These are phyloP conservation scores for Ophiostoma sp. DNA, from an alignment of 2,329 filamentous ascomycete genomes.

Conservation along the genomic window DNA sequence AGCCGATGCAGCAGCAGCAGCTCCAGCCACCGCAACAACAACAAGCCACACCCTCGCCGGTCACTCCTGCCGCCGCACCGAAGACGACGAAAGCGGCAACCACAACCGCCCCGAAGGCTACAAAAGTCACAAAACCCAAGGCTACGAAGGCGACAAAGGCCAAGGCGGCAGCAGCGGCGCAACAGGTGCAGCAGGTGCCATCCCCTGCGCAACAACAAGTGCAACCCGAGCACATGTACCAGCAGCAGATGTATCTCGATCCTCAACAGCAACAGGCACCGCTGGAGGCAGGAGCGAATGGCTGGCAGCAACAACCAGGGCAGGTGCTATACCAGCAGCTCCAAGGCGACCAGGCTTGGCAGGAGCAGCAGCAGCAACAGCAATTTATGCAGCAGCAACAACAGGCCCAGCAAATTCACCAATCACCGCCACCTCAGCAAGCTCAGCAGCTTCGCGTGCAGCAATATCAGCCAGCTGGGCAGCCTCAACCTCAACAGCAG, in stretches of 20 bases:
- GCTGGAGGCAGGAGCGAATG: background rate
- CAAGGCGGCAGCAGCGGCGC: background rate
- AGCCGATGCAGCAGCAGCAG: conserved; percentile 13
- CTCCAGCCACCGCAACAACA: conserved; percentile 1
- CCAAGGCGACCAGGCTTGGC: background rate
- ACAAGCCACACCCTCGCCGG: background rate
- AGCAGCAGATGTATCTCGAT: conserved; percentile 21
- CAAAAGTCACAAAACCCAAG: conserved; percentile 22
- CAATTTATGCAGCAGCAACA: conserved; percentile 27
- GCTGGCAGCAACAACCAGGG: conserved; percentile 3
- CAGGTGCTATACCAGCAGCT: conserved; percentile 8
- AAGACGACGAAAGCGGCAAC: background rate
- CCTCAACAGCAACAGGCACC: conserved; percentile 14
- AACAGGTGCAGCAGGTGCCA: conserved; percentile 2
- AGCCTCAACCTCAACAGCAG: background rate
- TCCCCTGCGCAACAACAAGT: background rate
- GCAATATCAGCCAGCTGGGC: conserved; percentile 4
- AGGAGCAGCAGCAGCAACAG: conserved; percentile 16
- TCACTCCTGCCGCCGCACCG: background rate
- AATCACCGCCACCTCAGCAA: conserved; percentile 23
- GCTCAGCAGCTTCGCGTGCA: conserved; percentile 5
- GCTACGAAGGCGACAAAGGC: conserved; percentile 13
- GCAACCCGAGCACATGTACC: conserved; percentile 12
- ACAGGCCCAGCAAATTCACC: conserved; percentile 33
- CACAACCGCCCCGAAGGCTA: conserved; percentile 4